Percentiles rank a stretch among this genome's conserved stretches.
phyloP scores from a whole-genome alignment of 768 basidiomycete genomes.

The Leccinellum albellum region DNA sequence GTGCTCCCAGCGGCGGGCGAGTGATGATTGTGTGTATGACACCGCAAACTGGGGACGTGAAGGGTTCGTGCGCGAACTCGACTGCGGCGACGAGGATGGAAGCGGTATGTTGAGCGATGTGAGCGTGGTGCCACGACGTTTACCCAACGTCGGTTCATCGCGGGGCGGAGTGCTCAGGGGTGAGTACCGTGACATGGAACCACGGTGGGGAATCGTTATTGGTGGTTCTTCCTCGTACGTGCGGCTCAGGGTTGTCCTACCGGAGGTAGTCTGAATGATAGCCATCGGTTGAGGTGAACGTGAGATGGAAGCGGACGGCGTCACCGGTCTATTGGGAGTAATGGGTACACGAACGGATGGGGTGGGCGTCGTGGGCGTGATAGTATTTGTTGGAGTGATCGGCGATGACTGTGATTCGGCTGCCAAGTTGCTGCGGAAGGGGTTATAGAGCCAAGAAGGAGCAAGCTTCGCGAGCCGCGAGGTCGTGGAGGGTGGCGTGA shows the following conservation, averaged over 20 bases:
- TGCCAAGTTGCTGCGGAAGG: slow-evolving; percentile 56
- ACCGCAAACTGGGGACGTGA: slow-evolving; percentile 57
- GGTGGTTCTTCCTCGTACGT: slow-evolving; percentile 56
- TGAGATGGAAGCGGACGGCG: slow-evolving; percentile 30
- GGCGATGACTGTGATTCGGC: slow-evolving; percentile 57
- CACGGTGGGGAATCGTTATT: slow-evolving; percentile 38
- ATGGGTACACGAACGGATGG: slow-evolving; percentile 31
- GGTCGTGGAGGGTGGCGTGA: slow-evolving; percentile 27
- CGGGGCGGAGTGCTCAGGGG: slow-evolving; percentile 68
- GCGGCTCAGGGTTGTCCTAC: slow-evolving; percentile 47
- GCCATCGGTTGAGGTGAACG: slow-evolving; percentile 42
- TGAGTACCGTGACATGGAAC: slow-evolving; percentile 52
- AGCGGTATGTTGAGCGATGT: slow-evolving; percentile 37
- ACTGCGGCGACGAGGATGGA: slow-evolving; percentile 44
- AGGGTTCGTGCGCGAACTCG: slow-evolving; percentile 55
- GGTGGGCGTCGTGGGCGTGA: slow-evolving; percentile 19
- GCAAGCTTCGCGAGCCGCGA: slow-evolving; percentile 56
- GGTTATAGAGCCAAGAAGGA: slow-evolving; percentile 76
- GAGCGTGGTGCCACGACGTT: slow-evolving; percentile 50
- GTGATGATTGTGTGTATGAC: slow-evolving; percentile 60
- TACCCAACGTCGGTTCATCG: slow-evolving; percentile 52
- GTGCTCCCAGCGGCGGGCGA: slow-evolving; percentile 91
- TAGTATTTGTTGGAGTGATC: slow-evolving; percentile 41
- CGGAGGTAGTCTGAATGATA: slow-evolving; percentile 35
- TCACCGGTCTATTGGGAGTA: slow-evolving; percentile 25